Base-by-base conservation (phyloP, 1,139 yeast species). In the Pneumocystis sp. region DNA sequence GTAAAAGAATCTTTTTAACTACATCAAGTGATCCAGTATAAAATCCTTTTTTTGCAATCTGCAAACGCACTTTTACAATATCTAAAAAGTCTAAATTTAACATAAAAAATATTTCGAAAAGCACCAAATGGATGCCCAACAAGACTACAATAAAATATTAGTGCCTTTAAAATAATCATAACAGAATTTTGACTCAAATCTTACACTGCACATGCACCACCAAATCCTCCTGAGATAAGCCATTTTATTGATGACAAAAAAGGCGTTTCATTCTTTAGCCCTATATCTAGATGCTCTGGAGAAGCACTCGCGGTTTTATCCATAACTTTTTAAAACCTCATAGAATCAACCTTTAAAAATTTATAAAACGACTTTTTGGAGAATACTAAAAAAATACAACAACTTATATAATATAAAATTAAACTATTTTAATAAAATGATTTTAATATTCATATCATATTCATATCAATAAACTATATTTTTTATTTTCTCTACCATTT, bases 41-140 rank as follows among this genome's bases (percentile, higher is more conserved):
- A 65, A 84, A 80, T 15, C 87, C 87, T n/a, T 73, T 70, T 31
- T 74, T 69, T 12, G 83, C 76, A 7, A 79, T 78, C 74, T 93
- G 98, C 69, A 93, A 82, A 70, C 97, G 83, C 42, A 93, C 98
- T 74, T 93, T 93, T 70, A 91, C 84, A 70, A 93, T 81, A 75
- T 93, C 98, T 74, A 93, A 93, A 1, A 97, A 97, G 74, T 93
- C 97, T 19, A 70, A 69, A 65, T 40, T 62, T 29, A 29, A 17
- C 31, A 50, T 8, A 40, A 40, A 40, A 45, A 1, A 50, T 1
- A 50, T 5, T 25, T 50, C 3, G 5, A 50, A 31, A 50, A 8
- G 15, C 12, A 50, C 57, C 57, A 50, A 50, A 50, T 2, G 57
- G 57, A 12, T 50, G 57, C n/a, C 57, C 57, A 50, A 50, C 57